Conservation (phyloP, 2,329 filamentous ascomycete genomes). For the Penicillium glabrum region DNA sequence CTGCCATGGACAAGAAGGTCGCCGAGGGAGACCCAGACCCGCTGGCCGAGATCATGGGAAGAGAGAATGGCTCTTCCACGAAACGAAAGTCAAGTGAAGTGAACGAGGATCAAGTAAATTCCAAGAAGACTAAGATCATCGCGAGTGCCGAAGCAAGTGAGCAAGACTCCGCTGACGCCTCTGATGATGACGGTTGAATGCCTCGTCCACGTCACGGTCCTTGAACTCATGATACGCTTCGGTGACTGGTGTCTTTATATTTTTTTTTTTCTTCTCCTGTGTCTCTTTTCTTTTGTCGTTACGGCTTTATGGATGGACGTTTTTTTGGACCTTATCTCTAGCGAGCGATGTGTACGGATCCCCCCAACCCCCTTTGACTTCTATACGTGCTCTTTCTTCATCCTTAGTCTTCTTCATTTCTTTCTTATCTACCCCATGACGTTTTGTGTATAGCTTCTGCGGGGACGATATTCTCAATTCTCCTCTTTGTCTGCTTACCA, state of each 20-base stretch:
- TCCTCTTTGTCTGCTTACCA: background rate
- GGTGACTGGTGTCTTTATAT: conserved; percentile 3
- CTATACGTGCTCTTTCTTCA: conserved; percentile 10
- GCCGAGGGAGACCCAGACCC: conserved; percentile 24
- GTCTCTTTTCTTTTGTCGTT: conserved; percentile 25
- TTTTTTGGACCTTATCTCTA: conserved; percentile 27
- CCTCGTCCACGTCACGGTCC: background rate
- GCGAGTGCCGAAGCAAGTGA: conserved; percentile 55
- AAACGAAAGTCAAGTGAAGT: conserved; percentile 54
- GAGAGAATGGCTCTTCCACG: conserved; percentile 37
- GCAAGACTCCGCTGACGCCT: conserved; percentile 47
- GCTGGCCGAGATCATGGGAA: conserved; percentile 38
- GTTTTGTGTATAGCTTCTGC: conserved; percentile 5
- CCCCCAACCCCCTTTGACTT: conserved; percentile 19
- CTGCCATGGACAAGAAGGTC: conserved; percentile 74
- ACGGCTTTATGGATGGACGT: conserved; percentile 33
- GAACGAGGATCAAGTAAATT: conserved; percentile 43
- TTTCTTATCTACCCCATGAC: background rate
- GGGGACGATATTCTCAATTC: background rate
- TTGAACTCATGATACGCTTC: background rate
- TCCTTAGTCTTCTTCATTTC: background rate
- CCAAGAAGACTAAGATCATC: conserved; percentile 55
- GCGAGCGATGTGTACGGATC: conserved; percentile 37
- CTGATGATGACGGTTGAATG: conserved; percentile 51
- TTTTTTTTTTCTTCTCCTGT: conserved; percentile 5